Percentiles rank a stretch among this genome's conserved stretches.
These are phyloP conservation scores for Fraxinus dipetala DNA, from an alignment of 305 asterid species.

Conservation along the genomic window DNA sequence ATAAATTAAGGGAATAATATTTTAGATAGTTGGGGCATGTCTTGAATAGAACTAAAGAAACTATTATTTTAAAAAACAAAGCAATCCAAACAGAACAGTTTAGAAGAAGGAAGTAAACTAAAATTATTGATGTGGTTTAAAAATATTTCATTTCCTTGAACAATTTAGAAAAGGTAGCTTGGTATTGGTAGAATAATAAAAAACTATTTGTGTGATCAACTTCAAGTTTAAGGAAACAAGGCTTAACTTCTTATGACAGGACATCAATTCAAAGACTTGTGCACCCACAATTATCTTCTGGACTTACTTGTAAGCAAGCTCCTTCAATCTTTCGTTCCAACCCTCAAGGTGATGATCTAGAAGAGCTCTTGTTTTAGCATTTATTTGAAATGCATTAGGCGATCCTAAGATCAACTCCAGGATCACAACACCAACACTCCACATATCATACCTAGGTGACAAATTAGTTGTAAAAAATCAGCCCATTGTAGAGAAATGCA, in stretches of 20 bases:
- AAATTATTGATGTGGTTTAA: not conserved
- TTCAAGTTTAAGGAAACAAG: not conserved
- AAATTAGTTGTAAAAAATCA: slow-evolving; percentile 25
- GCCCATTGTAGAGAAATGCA: slow-evolving; percentile 11
- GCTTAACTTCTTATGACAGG: not conserved
- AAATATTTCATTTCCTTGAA: not conserved
- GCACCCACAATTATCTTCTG: slow-evolving; percentile 13
- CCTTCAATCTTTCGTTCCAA: slow-evolving; percentile 84
- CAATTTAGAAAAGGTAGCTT: not conserved
- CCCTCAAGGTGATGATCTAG: slow-evolving; percentile 89
- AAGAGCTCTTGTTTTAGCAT: slow-evolving; percentile 76
- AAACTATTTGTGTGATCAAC: not conserved
- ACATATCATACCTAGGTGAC: slow-evolving; percentile 86
- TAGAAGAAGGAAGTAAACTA: not conserved
- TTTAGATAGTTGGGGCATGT: not conserved
- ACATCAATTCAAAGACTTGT: not conserved
- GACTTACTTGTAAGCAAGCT: slow-evolving; percentile 91
- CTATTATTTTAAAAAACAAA: not conserved
- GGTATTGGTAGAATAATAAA: not conserved
- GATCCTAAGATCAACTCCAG: slow-evolving; percentile 94
- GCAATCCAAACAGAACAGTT: not conserved
- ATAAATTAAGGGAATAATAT: not conserved
- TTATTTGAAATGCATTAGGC: slow-evolving; percentile 88
- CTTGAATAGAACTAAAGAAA: not conserved
- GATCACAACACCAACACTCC: slow-evolving; percentile 96